phyloP scores from a whole-genome alignment of 2,329 filamentous ascomycete genomes.

The Fusarium duplospermum region DNA sequence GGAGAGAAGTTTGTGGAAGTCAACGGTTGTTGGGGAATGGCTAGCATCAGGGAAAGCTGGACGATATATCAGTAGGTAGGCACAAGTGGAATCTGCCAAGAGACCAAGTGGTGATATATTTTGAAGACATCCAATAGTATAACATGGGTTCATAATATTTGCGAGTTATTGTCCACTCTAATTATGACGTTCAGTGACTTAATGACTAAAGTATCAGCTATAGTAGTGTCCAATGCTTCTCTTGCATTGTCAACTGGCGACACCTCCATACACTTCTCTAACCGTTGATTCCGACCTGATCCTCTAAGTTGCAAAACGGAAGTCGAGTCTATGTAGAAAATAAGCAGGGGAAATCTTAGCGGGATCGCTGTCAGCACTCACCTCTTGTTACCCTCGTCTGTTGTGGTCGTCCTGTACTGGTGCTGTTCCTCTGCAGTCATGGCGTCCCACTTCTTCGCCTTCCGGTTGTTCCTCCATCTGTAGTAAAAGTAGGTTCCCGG shows the following conservation, averaged over 20 bases:
- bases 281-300: not conserved
- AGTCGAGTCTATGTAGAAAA: slow-evolving; percentile 6
- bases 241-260: not conserved
- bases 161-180: not conserved
- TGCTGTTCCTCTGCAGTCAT: slow-evolving; percentile 55
- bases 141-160: not conserved
- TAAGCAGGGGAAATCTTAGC: not conserved
- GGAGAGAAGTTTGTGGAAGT: not conserved
- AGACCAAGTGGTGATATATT: not conserved
- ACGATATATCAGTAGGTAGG: not conserved
- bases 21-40: not conserved
- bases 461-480: slow-evolving; percentile 51
- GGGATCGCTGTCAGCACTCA: not conserved
- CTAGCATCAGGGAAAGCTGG: not conserved
- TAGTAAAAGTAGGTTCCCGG: slow-evolving; percentile 54
- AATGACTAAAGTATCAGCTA: not conserved
- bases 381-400: slow-evolving; percentile 44
- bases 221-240: not conserved
- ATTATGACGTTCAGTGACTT: not conserved
- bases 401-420: slow-evolving; percentile 57
- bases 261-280: not conserved
- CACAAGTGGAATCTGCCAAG: not conserved
- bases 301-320: slow-evolving; percentile 20
- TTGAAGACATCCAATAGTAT: not conserved
- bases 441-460: slow-evolving; percentile 52